These are phyloP conservation scores for Pontederia crassipes DNA, from an alignment of 176 grass and related monocot species.

Conservation along the genomic window DNA sequence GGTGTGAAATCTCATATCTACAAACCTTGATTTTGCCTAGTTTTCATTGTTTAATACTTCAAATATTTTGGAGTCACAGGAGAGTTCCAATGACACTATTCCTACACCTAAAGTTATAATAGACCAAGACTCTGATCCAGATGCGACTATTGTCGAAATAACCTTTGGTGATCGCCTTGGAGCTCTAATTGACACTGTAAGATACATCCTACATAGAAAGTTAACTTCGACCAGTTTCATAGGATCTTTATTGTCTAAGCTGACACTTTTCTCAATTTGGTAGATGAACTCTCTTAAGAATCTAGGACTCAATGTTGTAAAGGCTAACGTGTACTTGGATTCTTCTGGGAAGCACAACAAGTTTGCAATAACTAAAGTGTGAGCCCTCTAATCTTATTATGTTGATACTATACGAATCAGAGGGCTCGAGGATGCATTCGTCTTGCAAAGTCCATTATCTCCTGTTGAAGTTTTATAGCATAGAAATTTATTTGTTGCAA, in stretches of 20 bases:
- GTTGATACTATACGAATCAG: background rate
- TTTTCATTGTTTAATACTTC: slow-evolving; percentile 35
- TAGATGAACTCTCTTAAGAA: slow-evolving; percentile 87
- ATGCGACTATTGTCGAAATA: slow-evolving; percentile 93
- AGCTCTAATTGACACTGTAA: slow-evolving; percentile 94
- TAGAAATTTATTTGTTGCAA: slow-evolving; percentile 26
- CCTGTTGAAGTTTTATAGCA: background rate
- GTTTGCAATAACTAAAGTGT: slow-evolving; percentile 76
- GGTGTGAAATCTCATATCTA: slow-evolving; percentile 53
- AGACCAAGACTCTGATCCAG: slow-evolving; percentile 89
- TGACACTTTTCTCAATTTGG: slow-evolving; percentile 22
- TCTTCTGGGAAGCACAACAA: slow-evolving; percentile 88
- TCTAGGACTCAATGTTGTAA: slow-evolving; percentile 85
- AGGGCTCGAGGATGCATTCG: too few species aligned
- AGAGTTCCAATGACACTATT: slow-evolving; percentile 52
- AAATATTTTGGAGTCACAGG: slow-evolving; percentile 48
- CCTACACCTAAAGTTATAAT: slow-evolving; percentile 95
- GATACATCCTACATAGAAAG: background rate
- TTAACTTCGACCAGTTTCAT: too few species aligned
- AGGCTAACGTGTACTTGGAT: slow-evolving; percentile 89
- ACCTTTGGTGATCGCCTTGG: slow-evolving; percentile 97
- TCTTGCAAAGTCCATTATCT: too few species aligned
- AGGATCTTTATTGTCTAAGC: background rate
- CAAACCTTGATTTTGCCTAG: slow-evolving; percentile 22
- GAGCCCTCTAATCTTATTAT: slow-evolving; percentile 28